Conservation (phyloP, 805 yeast species). For the Saccharomycopsis sp. region DNA sequence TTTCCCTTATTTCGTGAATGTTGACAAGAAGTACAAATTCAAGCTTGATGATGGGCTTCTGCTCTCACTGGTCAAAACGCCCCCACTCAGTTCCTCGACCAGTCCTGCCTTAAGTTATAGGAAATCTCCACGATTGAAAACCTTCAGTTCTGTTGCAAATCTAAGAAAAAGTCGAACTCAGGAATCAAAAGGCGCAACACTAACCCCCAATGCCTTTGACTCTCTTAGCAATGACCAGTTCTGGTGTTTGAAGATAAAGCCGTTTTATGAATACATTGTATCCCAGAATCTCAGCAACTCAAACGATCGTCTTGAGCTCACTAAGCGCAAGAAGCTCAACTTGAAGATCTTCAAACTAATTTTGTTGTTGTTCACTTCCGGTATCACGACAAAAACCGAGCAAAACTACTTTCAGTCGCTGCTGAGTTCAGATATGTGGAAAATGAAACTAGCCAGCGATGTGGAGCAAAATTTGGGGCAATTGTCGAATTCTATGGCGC, state of each 20-base stretch:
- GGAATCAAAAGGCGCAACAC: constrained; percentile 2
- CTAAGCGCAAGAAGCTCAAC: constrained; percentile 60
- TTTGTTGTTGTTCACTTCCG: constrained; percentile 66
- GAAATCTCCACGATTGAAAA: not conserved
- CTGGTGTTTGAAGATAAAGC: constrained; percentile 77
- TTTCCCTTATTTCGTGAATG: constrained; percentile 58
- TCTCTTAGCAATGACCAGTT: constrained; percentile 48
- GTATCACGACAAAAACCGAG: constrained; percentile 58
- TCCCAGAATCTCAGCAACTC: constrained; percentile 63
- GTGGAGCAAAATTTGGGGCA: constrained; percentile 35
- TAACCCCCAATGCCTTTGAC: constrained; percentile 19
- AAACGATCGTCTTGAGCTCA: constrained; percentile 67
- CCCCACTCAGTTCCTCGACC: not conserved
- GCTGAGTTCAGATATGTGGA: constrained; percentile 28
- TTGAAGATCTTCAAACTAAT: constrained; percentile 56
- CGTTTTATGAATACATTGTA: constrained; percentile 74
- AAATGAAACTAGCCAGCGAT: constrained; percentile 31
- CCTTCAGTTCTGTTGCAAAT: not conserved
- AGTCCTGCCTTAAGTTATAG: not conserved
- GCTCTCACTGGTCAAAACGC: too few species aligned
- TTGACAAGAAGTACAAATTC: constrained; percentile 24
- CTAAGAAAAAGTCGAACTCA: not conserved
- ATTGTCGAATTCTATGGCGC: constrained; percentile 22
- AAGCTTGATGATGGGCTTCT: not conserved
- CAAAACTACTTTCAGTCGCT: constrained; percentile 36